Base-by-base conservation (phyloP, 1,139 yeast genomes). In the Spencermartinsiella ligniputridi region DNA sequence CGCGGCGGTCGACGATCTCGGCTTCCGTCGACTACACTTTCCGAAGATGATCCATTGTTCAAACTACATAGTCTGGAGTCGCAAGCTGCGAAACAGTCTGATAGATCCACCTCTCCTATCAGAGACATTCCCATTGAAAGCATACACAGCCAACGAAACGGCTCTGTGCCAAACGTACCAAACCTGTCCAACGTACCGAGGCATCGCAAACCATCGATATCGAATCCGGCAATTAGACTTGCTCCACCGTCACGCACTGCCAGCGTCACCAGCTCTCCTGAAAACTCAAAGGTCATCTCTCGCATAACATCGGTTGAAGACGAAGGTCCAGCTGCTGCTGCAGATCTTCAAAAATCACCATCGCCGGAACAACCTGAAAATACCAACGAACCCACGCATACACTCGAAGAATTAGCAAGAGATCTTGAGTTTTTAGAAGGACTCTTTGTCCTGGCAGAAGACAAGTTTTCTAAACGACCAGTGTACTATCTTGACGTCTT, bases 41-140 rank as follows among this genome's bases (percentile, higher is more conserved):
- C 32, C 15, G 32, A 27, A 27, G 32, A 27, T 4, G 32, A n/a
- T 5, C 32, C 32, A n/a, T 15, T 27, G 8, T 27, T 15, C 4
- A 9, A 15, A n/a, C 5, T n/a, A 15, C 15, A 9, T 9, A 27
- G 32, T 15, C 8, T 27, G 32, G 32, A 27, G 15, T 15, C 32
- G 5, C 15, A 27, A 27, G 15, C 32, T 5, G 6, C 15, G 13
- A 27, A n/a, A 27, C 8, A 5, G 5, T 27, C 32, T 5, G 32
- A 27, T 5, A 9, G 32, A n/a, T 27, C 32, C n/a, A 27, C 32
- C 15, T 27, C 32, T 3, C 51, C 51, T 2, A 37, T 41, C 9
- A 36, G 49, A 8, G 39, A 47, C 16, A 40, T 47, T 12, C 42
- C 45, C 13, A 39, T 47, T 46, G 51, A 47, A 38, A 46, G 49